These are phyloP conservation scores for Emergomyces orientalis DNA, from an alignment of 2,329 filamentous ascomycete genomes.

Conservation along the genomic window DNA sequence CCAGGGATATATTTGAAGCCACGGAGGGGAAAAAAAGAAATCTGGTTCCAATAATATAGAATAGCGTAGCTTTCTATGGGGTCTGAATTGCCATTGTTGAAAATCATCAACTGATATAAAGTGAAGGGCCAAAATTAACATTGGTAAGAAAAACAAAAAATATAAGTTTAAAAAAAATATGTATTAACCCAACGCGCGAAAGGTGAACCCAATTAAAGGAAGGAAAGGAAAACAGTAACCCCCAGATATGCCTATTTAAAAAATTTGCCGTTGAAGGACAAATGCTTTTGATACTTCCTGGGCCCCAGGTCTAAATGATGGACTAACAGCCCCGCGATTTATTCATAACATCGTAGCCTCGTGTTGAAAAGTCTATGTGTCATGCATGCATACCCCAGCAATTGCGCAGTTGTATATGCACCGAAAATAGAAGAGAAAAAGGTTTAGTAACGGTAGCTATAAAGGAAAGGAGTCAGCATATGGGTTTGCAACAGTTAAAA, in stretches of 20 bases:
- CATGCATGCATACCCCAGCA: constrained; percentile 19
- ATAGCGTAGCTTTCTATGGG: not conserved
- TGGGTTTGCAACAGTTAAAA: not conserved
- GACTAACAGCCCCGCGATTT: constrained; percentile 34
- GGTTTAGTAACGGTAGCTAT: constrained; percentile 59
- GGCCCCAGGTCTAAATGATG: constrained; percentile 38
- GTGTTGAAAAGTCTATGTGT: constrained; percentile 44
- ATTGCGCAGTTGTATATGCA: constrained; percentile 18
- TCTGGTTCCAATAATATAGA: not conserved
- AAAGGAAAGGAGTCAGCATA: constrained; percentile 22
- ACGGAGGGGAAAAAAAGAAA: not conserved
- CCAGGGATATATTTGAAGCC: not conserved
- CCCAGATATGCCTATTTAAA: constrained; percentile 8
- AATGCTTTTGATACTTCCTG: constrained; percentile 16
- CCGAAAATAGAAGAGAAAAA: constrained; percentile 17
- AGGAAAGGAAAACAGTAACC: constrained; percentile 2
- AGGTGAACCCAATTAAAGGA: not conserved
- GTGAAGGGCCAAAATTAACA: not conserved
- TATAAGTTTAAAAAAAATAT: not conserved
- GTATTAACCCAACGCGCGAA: constrained; percentile 2
- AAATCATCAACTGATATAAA: not conserved
- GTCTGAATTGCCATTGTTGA: constrained; percentile 6
- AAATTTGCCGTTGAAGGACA: constrained; percentile 54
- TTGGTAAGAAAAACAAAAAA: not conserved
- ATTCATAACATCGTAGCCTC: constrained; percentile 53